These are phyloP conservation scores for Elongisporangium anandrum DNA, from an alignment of 352 stramenopile species.

Conservation along the genomic window DNA sequence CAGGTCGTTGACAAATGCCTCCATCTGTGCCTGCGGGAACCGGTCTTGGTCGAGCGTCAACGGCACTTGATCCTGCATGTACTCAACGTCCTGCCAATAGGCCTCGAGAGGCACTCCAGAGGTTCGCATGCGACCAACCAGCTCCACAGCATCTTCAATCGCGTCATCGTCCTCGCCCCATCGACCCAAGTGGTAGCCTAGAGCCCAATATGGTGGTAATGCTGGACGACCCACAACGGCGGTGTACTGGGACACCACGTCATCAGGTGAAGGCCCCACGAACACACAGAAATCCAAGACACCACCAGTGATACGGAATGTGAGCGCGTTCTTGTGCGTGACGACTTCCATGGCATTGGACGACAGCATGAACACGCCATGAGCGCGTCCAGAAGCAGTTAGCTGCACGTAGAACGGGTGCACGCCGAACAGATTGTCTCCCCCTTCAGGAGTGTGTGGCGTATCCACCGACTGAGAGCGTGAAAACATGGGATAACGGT, in stretches of 20 bases:
- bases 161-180: constrained; percentile 15
- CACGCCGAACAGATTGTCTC: constrained; percentile 76
- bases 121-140: constrained; percentile 30
- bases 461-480: constrained; percentile 16
- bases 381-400: constrained; percentile 30
- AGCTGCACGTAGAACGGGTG: constrained; percentile 79
- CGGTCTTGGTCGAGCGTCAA: constrained; percentile 62
- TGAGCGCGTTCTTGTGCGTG: constrained; percentile 52
- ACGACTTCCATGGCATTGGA: constrained; percentile 88
- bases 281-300: constrained; percentile 84
- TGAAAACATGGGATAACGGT: constrained; percentile 73
- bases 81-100: constrained; percentile 74
- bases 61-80: constrained; percentile 41
- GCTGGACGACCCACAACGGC: constrained; percentile 61
- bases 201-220: constrained; percentile 81
- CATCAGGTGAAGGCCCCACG: constrained; percentile 36
- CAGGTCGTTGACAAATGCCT: constrained; percentile 66
- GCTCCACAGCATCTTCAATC: constrained; percentile 19
- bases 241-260: constrained; percentile 77
- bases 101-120: constrained; percentile 66
- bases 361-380: constrained; percentile 77
- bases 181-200: constrained; percentile 80
- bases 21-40: constrained; percentile 38
- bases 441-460: constrained; percentile 25
- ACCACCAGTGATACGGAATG: constrained; percentile 74